A percentile compares a stretch with the other conserved stretches of the same genome.
Conservation (phyloP, 805 yeast species). For the Ascoidea rubescens region DNA sequence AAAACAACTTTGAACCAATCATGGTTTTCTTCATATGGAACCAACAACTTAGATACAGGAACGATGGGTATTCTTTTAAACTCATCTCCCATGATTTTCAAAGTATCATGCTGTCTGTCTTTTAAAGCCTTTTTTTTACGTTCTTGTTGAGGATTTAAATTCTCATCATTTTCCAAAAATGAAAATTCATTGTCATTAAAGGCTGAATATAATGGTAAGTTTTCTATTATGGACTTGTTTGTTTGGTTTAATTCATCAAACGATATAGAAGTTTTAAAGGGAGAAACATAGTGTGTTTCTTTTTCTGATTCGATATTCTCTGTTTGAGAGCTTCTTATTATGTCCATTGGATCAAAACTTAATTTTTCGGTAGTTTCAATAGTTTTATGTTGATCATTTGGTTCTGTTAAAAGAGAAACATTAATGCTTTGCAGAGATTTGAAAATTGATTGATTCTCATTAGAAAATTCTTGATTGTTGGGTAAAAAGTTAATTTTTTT, state of each 20-base stretch:
- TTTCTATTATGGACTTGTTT: slow-evolving; percentile 21
- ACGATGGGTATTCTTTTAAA: slow-evolving; percentile 22
- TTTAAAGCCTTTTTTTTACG: neutral
- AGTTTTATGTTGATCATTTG: slow-evolving; percentile 5
- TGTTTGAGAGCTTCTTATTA: slow-evolving; percentile 2
- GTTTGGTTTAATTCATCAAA: slow-evolving; percentile 18
- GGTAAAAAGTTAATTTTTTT: slow-evolving; percentile 25
- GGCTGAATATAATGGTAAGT: slow-evolving; percentile 17
- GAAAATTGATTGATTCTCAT: neutral
- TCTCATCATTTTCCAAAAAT: neutral
- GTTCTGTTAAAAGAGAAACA: slow-evolving; percentile 6
- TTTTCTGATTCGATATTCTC: slow-evolving; percentile 22
- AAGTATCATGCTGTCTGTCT: slow-evolving; percentile 10
- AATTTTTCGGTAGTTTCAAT: too few species aligned
- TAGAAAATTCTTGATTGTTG: slow-evolving; percentile 6
- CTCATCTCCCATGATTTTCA: slow-evolving; percentile 18
- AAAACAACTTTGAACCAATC: slow-evolving; percentile 46
- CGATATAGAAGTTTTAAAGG: slow-evolving; percentile 20
- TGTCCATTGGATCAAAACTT: slow-evolving; percentile 7
- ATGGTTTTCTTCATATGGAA: slow-evolving; percentile 50
- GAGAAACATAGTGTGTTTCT: slow-evolving; percentile 11
- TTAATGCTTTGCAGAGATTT: slow-evolving; percentile 3
- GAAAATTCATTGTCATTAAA: neutral
- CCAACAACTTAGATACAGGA: slow-evolving; percentile 52
- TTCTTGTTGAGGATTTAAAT: slow-evolving; percentile 13